These are phyloP conservation scores for Pseudofabraea citricarpa DNA, from an alignment of 2,329 filamentous ascomycete genomes.

Conservation along the genomic window DNA sequence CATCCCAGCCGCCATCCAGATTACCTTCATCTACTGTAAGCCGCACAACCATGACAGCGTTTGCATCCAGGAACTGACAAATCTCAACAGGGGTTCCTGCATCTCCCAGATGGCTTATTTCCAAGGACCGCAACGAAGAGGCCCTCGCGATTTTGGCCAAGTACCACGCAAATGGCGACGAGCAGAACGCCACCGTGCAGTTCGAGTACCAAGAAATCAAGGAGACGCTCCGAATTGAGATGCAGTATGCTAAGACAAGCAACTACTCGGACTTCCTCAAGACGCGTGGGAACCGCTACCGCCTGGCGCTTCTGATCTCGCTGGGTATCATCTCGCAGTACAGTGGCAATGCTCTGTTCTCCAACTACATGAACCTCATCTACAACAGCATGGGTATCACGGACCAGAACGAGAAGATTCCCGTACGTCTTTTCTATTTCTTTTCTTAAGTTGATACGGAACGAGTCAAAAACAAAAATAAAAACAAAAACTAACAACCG, in stretches of 20 bases:
- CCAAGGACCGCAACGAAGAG: slow-evolving; percentile 47
- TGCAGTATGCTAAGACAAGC: slow-evolving; percentile 38
- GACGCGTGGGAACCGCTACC: slow-evolving; percentile 60
- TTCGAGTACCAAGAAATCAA: slow-evolving; percentile 34
- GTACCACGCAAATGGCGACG: slow-evolving; percentile 53
- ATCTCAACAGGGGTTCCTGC: slow-evolving; percentile 41
- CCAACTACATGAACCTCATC: slow-evolving; percentile 61
- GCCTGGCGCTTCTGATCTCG: slow-evolving; percentile 56
- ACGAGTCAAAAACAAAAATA: no score
- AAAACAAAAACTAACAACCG: no score
- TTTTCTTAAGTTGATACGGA: no score
- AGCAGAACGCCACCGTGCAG: slow-evolving; percentile 41
- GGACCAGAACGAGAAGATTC: slow-evolving; percentile 21
- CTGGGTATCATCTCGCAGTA: slow-evolving; percentile 65
- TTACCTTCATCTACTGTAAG: slow-evolving; percentile 56
- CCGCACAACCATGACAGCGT: no score
- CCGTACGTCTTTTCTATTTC: slow-evolving; percentile 56
- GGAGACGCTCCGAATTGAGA: slow-evolving; percentile 22
- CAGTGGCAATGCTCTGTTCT: slow-evolving; percentile 62
- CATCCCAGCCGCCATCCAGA: slow-evolving; percentile 55
- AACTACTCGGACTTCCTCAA: slow-evolving; percentile 45
- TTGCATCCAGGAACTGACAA: background rate
- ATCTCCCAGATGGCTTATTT: slow-evolving; percentile 57
- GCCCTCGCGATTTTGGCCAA: slow-evolving; percentile 47
- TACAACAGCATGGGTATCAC: slow-evolving; percentile 58